Conservation (phyloP, 495 filamentous ascomycete genomes). For the Poronia punctata region DNA sequence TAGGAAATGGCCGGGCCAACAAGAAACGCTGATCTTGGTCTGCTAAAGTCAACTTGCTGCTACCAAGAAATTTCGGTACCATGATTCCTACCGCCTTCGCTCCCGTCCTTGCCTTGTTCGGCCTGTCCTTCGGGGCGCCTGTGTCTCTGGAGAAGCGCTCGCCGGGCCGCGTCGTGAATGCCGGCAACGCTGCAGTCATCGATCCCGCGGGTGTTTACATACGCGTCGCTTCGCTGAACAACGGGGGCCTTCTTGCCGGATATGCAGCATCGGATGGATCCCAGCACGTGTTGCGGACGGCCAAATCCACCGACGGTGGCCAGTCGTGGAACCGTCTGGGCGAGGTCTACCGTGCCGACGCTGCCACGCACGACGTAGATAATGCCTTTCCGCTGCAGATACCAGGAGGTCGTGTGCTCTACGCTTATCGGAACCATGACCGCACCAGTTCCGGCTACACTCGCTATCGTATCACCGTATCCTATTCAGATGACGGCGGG, state of each 20-base stretch:
- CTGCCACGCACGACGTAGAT: slow-evolving; percentile 46
- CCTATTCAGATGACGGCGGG: slow-evolving; percentile 45
- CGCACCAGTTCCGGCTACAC: slow-evolving; percentile 33
- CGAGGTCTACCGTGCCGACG: slow-evolving; percentile 22
- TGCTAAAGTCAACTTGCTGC: background rate
- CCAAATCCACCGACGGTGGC: slow-evolving; percentile 34
- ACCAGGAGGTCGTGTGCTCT: slow-evolving; percentile 41
- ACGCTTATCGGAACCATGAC: slow-evolving; percentile 57
- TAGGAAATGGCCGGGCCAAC: background rate
- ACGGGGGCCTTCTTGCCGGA: slow-evolving; percentile 36
- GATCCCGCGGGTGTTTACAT: slow-evolving; percentile 41
- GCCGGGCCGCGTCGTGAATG: slow-evolving; percentile 13
- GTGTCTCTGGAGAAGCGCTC: slow-evolving; percentile 7
- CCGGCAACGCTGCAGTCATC: slow-evolving; percentile 20
- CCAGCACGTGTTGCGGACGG: slow-evolving; percentile 30
- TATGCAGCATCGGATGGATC: slow-evolving; percentile 31
- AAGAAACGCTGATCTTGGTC: background rate
- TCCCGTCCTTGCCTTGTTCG: slow-evolving; percentile 2
- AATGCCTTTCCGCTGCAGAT: slow-evolving; percentile 53
- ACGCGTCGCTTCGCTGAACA: slow-evolving; percentile 32
- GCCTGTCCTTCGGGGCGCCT: slow-evolving; percentile 4
- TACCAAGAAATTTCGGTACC: slow-evolving; percentile 1
- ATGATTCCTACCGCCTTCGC: slow-evolving; percentile 7
- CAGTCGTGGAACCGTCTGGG: slow-evolving; percentile 34
- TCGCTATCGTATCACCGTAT: slow-evolving; percentile 52